A percentile compares a stretch with the other conserved stretches of the same genome.
These are phyloP conservation scores for Penicillium sp. DNA, from an alignment of 2,329 filamentous ascomycete genomes.

Conservation along the genomic window DNA sequence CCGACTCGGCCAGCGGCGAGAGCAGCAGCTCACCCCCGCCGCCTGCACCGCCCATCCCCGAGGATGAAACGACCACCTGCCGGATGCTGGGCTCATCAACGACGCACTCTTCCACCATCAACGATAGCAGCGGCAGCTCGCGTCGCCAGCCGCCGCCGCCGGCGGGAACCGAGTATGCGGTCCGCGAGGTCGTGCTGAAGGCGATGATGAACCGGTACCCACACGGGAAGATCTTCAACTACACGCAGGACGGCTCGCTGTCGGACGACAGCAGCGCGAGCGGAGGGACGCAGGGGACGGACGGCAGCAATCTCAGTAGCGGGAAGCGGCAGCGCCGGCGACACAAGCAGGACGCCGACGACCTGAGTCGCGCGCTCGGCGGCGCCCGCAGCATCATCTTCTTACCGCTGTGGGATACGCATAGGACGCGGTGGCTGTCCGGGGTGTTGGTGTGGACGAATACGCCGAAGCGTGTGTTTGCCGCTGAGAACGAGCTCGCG, in stretches of 20 bases:
- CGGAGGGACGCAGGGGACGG: not conserved
- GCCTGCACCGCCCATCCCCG: not conserved
- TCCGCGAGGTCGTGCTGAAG: constrained; percentile 26
- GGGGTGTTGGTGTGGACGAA: constrained; percentile 36
- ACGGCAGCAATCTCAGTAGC: not conserved
- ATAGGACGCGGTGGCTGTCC: constrained; percentile 36
- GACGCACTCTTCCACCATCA: constrained; percentile 24
- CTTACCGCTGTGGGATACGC: constrained; percentile 40
- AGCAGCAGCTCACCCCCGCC: not conserved
- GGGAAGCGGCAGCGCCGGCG: constrained; percentile 21
- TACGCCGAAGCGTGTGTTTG: constrained; percentile 31
- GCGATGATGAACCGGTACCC: constrained; percentile 31
- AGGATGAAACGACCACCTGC: not conserved
- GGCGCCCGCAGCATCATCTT: constrained; percentile 34
- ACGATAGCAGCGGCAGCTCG: constrained; percentile 7
- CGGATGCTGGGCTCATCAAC: constrained; percentile 26
- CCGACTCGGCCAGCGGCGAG: constrained; percentile 19
- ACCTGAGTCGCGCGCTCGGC: constrained; percentile 28
- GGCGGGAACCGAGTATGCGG: not conserved
- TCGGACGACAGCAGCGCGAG: constrained; percentile 28
- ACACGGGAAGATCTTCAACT: constrained; percentile 35
- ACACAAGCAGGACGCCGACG: constrained; percentile 23
- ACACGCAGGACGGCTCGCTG: constrained; percentile 26
- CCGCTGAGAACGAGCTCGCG: constrained; percentile 32
- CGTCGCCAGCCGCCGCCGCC: not conserved